Evolutionary conservation across 768 basidiomycete genomes (phyloP).

Genomic region (Leccinum boreale): DNA sequence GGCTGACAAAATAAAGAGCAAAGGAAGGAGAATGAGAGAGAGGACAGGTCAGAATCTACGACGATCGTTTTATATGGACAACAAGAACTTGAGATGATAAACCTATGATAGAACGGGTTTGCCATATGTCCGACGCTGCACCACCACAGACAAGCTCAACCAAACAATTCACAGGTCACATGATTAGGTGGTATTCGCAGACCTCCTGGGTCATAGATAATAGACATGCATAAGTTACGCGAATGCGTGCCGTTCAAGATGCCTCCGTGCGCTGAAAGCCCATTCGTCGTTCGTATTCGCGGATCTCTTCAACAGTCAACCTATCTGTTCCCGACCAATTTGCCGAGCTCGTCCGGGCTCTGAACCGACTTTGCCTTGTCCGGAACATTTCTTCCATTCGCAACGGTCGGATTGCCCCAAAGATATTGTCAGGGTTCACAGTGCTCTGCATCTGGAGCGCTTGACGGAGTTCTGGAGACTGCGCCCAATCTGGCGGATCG

Average conservation of each 20-base stretch:
- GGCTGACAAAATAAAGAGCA: constrained; percentile 26
- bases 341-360: constrained; percentile 88
- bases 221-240: constrained; percentile 12
- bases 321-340: constrained; percentile 96
- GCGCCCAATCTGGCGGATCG: constrained; percentile 84
- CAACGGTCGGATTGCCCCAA: constrained; percentile 82
- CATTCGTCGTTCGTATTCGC: constrained; percentile 88
- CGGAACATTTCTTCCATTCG: constrained; percentile 94
- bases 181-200: constrained; percentile 2
- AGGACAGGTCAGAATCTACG: constrained; percentile 24
- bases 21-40: constrained; percentile 31
- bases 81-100: constrained; percentile 25
- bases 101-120: constrained; percentile 23
- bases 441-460: constrained; percentile 79
- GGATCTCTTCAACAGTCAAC: constrained; percentile 79
- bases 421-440: constrained; percentile 90
- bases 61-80: constrained; percentile 36
- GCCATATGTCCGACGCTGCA: constrained; percentile 14
- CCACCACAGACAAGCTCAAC: constrained; percentile 16
- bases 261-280: constrained; percentile 53
- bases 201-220: background rate
- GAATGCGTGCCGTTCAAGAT: constrained; percentile 11
- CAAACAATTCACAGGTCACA: constrained; percentile 22
- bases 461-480: constrained; percentile 80
- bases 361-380: constrained; percentile 71